Conservation (phyloP, 495 filamentous ascomycete genomes). For the Amorphotheca resinae region DNA sequence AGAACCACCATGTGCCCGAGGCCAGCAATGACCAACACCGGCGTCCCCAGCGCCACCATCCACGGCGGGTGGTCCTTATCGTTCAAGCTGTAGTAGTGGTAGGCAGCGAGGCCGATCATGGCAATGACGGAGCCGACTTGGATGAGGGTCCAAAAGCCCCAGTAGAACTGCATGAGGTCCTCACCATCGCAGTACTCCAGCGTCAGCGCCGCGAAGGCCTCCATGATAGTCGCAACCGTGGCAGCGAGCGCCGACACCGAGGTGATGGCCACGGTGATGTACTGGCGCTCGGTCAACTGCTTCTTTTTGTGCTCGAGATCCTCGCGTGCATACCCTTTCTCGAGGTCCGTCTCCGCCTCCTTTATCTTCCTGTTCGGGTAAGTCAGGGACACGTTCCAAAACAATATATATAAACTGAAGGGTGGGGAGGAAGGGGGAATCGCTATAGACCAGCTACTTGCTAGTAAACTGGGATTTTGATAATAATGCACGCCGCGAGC, state of each 20-base stretch:
- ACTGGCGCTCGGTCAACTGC: neutral
- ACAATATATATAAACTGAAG: too few species aligned
- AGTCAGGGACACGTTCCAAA: too few species aligned
- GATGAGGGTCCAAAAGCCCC: slow-evolving; percentile 35
- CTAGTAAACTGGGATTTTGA: too few species aligned
- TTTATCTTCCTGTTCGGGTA: neutral
- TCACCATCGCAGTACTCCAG: slow-evolving; percentile 13
- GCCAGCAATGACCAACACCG: slow-evolving; percentile 34
- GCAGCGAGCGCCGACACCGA: neutral
- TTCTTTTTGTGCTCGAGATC: neutral
- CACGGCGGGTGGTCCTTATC: slow-evolving; percentile 28
- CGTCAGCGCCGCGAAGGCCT: slow-evolving; percentile 29
- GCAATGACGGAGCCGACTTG: slow-evolving; percentile 36
- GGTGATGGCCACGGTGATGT: neutral
- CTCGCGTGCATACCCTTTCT: neutral
- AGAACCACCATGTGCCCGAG: slow-evolving; percentile 22
- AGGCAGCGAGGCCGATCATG: slow-evolving; percentile 31
- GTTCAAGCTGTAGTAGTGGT: slow-evolving; percentile 26
- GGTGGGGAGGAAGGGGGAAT: too few species aligned
- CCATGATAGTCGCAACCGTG: slow-evolving; percentile 22
- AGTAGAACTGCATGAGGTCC: slow-evolving; percentile 24
- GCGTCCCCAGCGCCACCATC: slow-evolving; percentile 36
- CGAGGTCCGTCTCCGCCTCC: neutral
- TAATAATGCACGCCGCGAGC: neutral
- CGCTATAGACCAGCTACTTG: too few species aligned